Conservation (phyloP, 2,329 filamentous ascomycete genomes). For the Fusarium sp. region DNA sequence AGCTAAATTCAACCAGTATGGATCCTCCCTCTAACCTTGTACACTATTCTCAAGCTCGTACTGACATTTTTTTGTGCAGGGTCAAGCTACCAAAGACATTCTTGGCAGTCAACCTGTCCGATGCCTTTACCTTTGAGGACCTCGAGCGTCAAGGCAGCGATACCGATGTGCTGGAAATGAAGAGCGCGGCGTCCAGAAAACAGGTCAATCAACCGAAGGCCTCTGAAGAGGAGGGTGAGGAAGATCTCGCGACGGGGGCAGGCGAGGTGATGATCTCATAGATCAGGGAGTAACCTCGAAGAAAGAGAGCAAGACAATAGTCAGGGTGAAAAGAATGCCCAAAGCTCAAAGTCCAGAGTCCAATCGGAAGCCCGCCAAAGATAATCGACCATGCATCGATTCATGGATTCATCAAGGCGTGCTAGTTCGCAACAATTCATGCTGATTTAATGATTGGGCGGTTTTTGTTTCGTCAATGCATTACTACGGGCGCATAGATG, state of each 20-base stretch:
- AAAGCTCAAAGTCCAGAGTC: background rate
- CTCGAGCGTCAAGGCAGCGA: constrained; percentile 62
- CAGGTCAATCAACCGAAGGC: constrained; percentile 32
- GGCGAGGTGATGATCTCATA: constrained; percentile 40
- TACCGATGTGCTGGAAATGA: constrained; percentile 59
- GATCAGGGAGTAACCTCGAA: constrained; percentile 12
- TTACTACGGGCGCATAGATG: too few relatives aligned
- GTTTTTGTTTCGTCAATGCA: too few relatives aligned
- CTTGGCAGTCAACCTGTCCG: constrained; percentile 70
- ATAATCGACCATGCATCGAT: background rate
- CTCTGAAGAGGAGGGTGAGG: constrained; percentile 12
- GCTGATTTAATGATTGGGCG: background rate
- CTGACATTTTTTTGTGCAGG: constrained; percentile 50
- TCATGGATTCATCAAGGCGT: background rate
- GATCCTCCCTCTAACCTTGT: constrained; percentile 29
- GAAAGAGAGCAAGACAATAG: background rate
- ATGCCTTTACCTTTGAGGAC: constrained; percentile 68
- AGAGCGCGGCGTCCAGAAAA: constrained; percentile 48
- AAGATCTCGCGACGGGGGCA: constrained; percentile 34
- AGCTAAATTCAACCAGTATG: constrained; percentile 93
- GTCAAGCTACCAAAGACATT: constrained; percentile 74
- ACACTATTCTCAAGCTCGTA: constrained; percentile 7
- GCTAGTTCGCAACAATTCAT: background rate
- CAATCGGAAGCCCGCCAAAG: constrained; percentile 2
- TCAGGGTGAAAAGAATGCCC: constrained; percentile 10